A percentile compares a stretch with the other conserved stretches of the same genome.
phyloP scores from a whole-genome alignment of 768 basidiomycete genomes.

The Collybia nuda region DNA sequence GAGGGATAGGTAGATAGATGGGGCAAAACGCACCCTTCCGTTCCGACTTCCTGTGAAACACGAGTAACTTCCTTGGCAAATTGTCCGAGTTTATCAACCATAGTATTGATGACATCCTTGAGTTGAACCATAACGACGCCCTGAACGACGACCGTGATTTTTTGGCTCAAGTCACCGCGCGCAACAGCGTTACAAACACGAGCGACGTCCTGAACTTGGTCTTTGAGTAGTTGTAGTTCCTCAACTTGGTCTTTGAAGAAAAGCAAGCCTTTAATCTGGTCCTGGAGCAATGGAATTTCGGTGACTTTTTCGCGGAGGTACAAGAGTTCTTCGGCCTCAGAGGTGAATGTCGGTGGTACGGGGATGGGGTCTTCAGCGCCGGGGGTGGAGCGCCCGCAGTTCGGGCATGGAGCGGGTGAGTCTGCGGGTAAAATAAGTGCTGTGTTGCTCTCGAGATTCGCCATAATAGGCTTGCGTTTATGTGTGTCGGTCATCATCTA shows the following conservation, averaged over 20 bases:
- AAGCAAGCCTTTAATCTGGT: too few relatives aligned
- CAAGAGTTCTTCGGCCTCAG: not conserved
- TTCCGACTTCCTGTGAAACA: slow-evolving; percentile 82
- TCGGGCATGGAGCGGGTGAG: not conserved
- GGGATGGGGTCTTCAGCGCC: not conserved
- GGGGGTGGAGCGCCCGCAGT: not conserved
- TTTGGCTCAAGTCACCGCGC: slow-evolving; percentile 71
- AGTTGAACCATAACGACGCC: slow-evolving; percentile 80
- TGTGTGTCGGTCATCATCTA: too few relatives aligned
- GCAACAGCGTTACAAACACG: slow-evolving; percentile 82
- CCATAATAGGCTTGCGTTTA: too few relatives aligned
- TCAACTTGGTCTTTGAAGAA: too few relatives aligned
- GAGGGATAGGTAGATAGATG: not conserved
- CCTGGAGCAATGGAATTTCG: too few relatives aligned
- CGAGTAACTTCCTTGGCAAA: slow-evolving; percentile 93
- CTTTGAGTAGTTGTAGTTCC: slow-evolving; percentile 77
- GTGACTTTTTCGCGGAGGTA: not conserved
- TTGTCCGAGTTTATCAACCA: slow-evolving; percentile 70
- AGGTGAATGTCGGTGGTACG: not conserved
- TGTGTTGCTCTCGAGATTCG: too few relatives aligned
- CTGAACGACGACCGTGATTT: slow-evolving; percentile 77
- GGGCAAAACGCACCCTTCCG: slow-evolving; percentile 53
- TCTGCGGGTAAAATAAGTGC: too few relatives aligned
- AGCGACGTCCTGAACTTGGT: slow-evolving; percentile 82
- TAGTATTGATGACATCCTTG: slow-evolving; percentile 75